Evolutionary conservation across 1,284 basidiomycete genomes (phyloP).

Genomic region (Coniferiporia weirii): DNA sequence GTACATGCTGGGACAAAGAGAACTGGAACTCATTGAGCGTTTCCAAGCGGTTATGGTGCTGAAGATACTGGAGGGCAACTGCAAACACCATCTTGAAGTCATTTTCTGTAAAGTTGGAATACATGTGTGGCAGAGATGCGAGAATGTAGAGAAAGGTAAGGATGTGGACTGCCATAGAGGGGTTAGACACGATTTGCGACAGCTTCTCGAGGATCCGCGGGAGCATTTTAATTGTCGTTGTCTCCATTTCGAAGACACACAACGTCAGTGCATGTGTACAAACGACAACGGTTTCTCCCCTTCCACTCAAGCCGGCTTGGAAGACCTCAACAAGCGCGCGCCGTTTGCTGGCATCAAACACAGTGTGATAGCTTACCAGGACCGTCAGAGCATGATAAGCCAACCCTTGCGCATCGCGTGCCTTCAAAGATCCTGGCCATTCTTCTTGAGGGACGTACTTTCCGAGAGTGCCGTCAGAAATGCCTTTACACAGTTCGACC

Average conservation of each 20-base stretch:
- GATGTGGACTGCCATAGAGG: constrained; percentile 92
- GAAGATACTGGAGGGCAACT: constrained; percentile 92
- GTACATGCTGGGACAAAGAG: constrained; percentile 93
- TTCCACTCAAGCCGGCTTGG: constrained; percentile 74
- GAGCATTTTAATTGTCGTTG: constrained; percentile 79
- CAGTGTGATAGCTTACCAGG: constrained; percentile 82
- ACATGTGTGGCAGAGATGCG: constrained; percentile 74
- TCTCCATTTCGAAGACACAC: constrained; percentile 84
- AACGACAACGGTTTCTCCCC: constrained; percentile 81
- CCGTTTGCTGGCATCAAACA: constrained; percentile 66
- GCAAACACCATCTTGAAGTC: constrained; percentile 96
- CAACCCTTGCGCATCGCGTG: constrained; percentile 83
- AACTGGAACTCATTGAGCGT: constrained; percentile 63
- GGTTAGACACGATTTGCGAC: constrained; percentile 92
- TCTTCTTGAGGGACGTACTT: constrained; percentile 45
- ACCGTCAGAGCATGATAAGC: constrained; percentile 88
- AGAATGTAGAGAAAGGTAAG: constrained; percentile 89
- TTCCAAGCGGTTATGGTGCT: constrained; percentile 78
- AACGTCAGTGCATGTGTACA: constrained; percentile 90
- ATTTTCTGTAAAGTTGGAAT: constrained; percentile 89
- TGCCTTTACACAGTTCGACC: constrained; percentile 62
- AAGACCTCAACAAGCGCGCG: constrained; percentile 84
- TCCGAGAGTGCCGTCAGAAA: constrained; percentile 58
- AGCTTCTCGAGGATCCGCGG: constrained; percentile 84
- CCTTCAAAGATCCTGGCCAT: constrained; percentile 62